These are phyloP conservation scores for Globisporangium sylvaticum DNA, from an alignment of 352 stramenopile species.

Conservation along the genomic window DNA sequence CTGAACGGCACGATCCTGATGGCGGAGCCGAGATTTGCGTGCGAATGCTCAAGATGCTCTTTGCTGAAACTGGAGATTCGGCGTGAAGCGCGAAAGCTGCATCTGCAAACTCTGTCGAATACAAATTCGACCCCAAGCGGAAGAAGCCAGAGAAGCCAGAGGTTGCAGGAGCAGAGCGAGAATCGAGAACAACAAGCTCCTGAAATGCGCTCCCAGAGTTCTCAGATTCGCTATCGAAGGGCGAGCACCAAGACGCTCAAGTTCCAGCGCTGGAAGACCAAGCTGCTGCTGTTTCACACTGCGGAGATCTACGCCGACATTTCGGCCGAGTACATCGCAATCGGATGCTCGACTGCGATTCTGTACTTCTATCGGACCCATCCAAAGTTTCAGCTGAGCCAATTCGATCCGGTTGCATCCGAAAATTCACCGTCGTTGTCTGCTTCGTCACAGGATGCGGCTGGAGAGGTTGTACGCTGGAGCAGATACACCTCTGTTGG, in stretches of 20 bases:
- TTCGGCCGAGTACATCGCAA: conserved; percentile 41
- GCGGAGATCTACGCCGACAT: conserved; percentile 29
- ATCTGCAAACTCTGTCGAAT: background rate
- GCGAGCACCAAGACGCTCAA: background rate
- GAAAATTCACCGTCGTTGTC: background rate
- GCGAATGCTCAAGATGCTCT: conserved; percentile 21
- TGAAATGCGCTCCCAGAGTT: background rate
- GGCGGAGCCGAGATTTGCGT: conserved; percentile 25
- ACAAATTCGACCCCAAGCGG: background rate
- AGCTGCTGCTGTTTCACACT: conserved; percentile 23
- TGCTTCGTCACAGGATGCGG: background rate
- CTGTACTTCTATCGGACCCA: conserved; percentile 27
- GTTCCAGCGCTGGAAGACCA: conserved; percentile 7
- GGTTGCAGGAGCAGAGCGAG: background rate
- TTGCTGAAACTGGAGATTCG: conserved; percentile 14
- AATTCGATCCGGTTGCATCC: background rate
- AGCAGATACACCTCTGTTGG: conserved; percentile 8
- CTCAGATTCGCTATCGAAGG: background rate
- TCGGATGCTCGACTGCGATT: conserved; percentile 28
- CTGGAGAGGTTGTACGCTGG: background rate
- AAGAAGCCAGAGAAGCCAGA: background rate
- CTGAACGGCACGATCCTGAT: conserved; percentile 18
- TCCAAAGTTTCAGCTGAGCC: conserved; percentile 21
- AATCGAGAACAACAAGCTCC: background rate
- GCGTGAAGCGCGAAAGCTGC: background rate